These are phyloP conservation scores for Lecanosticta acicola DNA, from an alignment of 2,329 filamentous ascomycete species.

Conservation along the genomic window DNA sequence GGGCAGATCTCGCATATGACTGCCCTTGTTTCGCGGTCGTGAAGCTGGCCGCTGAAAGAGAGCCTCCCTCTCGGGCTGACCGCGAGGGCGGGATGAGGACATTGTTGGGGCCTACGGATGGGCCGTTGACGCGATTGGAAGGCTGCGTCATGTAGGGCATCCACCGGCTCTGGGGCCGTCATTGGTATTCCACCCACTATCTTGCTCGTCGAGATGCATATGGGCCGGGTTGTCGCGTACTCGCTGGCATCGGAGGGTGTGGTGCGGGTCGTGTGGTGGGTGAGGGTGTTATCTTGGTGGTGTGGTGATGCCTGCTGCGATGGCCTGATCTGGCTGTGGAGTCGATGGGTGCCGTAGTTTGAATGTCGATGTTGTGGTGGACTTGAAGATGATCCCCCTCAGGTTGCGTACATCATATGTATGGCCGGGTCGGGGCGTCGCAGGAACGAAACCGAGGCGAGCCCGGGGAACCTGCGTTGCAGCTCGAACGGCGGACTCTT, in stretches of 20 bases:
- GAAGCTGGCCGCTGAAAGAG: constrained; percentile 49
- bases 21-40: constrained; percentile 50
- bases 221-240: constrained; percentile 9
- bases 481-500: no score
- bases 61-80: constrained; percentile 48
- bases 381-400: not conserved
- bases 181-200: constrained; percentile 14
- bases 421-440: no score
- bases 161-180: constrained; percentile 17
- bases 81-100: constrained; percentile 40
- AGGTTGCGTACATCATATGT: not conserved
- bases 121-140: constrained; percentile 27
- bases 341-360: not conserved
- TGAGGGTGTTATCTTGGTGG: not conserved
- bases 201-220: constrained; percentile 20
- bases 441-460: no score
- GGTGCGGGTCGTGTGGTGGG: not conserved
- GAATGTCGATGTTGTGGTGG: not conserved
- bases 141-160: constrained; percentile 24
- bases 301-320: not conserved
- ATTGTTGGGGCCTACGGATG: constrained; percentile 27
- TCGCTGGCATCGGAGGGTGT: not conserved
- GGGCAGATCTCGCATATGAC: constrained; percentile 64
- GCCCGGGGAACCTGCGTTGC: no score
- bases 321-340: not conserved